Evolutionary conservation across 1,139 yeast species (phyloP), one percentile per base, ranked within the genome.

Genomic region (Geotrichum macrosporum): DNA sequence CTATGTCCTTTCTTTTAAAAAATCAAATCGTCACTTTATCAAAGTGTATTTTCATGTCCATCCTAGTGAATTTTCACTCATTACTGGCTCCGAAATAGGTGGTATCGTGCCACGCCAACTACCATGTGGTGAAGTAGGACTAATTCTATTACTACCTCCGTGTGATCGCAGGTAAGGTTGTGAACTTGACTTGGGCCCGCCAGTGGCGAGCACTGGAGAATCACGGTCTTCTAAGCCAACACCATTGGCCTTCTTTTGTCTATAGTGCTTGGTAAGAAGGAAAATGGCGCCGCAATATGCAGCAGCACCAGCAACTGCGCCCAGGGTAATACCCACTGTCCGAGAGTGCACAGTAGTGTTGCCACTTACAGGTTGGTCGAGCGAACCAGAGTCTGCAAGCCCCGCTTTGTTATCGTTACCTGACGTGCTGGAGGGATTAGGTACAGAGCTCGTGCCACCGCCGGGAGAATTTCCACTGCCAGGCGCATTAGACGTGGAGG

Each of bases 41-140:
- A n/a, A n/a, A n/a, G n/a, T n/a, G n/a, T n/a, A 24, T 35, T 26
- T 33, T 53, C 51, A 64, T 16, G 63, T 59, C 71, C 71, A 67
- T 26, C 72, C 72, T 15, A 68, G 57, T 16, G 70, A 65, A 56
- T 68, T 68, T 48, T 67, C 71, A 48, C 70, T 62, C 60, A 64
- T 63, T 13, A 68, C 68, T 10, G 72, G 72, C 44, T 59, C 64
- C 36, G 70, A 66, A 44, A 68, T 68, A 35, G 58, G 65, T 22
- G 30, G 59, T 42, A 16, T 53, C 45, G 36, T 52, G 31, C 24
- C 53, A 50, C 21, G 47, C 24, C 46, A 55, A 46, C 27, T 39
- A 19, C 34, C 54, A 34, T n/a, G n/a, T n/a, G 41, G 48, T 42
- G 41, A 46, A 37, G 22, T 35, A 5, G 41, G 35, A 12, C 40